Base-by-base conservation (phyloP, 768 basidiomycete species). In the Fistulinella prunicolor region DNA sequence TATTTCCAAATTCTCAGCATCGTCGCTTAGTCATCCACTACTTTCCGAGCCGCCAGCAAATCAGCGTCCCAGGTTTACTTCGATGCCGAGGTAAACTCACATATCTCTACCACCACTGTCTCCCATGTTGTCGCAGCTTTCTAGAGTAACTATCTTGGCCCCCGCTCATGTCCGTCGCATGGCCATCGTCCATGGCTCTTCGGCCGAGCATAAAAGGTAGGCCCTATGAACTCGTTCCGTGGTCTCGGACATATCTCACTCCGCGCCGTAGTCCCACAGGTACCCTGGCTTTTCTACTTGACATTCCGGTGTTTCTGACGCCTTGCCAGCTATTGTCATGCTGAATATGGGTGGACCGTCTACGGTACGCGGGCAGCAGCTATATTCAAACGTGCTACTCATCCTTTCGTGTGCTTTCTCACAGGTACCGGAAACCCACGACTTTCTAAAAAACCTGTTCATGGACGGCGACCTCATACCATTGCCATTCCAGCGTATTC, bases 311-410 rank as follows among this genome's bases (percentile, higher is more conserved):
- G 30, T 30, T 37, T 30, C 28, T 55, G 55, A 52, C 46, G 38
- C 26, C 40, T 77, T 39, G 2, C 17, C 46, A 82, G 95, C 89
- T 30, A 79, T 98, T 53, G 93, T 99, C 35, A 89, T 99, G 88
- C 75, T 99, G 73, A 99, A 98, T 69, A 99, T 99, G 96, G 96
- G 96, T 37, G 96, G 96, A 2, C 96, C 95, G 20, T 81, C 89
- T 42, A 94, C 92, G 48, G 92, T 93, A 61, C 58, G 81, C 71
- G 30, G 29, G 42, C 39, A n/a, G 23, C 32, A 42, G 21, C 38
- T 20, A 13, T 1, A 22, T 36, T 26, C 13, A 16, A 14, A 17
- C 34, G 21, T 6, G 35, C 4, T 16, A 44, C 42, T 53, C 46
- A 52, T 44, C 56, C 7, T 22, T 13, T 34, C 22, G 30, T 9